Percentiles rank a stretch among this genome's conserved stretches.
Conservation (phyloP, 2,329 filamentous ascomycete genomes). For the Ceratocystis alfenasii region DNA sequence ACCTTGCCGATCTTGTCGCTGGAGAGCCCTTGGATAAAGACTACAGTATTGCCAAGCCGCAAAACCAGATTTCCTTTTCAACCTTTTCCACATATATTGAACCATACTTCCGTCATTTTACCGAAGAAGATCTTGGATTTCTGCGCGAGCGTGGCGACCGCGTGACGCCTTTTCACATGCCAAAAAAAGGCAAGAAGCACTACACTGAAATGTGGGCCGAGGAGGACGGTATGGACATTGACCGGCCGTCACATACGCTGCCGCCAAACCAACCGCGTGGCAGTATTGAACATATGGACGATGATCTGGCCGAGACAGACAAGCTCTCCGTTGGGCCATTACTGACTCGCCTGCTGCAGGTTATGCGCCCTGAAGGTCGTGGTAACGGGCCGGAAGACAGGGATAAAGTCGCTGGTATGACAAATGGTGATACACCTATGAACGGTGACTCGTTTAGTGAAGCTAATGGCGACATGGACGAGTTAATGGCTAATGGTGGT, state of each 20-base stretch:
- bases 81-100: constrained; percentile 91
- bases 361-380: constrained; percentile 65
- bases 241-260: constrained; percentile 58
- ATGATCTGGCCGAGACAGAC: constrained; percentile 77
- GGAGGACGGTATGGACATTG: constrained; percentile 69
- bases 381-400: constrained; percentile 42
- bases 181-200: constrained; percentile 68
- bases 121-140: constrained; percentile 89
- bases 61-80: constrained; percentile 83
- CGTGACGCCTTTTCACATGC: constrained; percentile 70
- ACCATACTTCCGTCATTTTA: constrained; percentile 77
- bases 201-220: constrained; percentile 90
- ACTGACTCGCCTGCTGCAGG: constrained; percentile 66
- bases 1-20: constrained; percentile 73
- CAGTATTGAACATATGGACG: constrained; percentile 73
- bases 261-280: constrained; percentile 74
- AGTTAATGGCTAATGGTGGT: background rate
- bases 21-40: constrained; percentile 87
- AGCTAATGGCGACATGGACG: constrained; percentile 34
- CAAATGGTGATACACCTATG: constrained; percentile 34
- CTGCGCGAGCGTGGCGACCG: constrained; percentile 82
- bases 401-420: constrained; percentile 31
- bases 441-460: constrained; percentile 18
- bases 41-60: constrained; percentile 86
- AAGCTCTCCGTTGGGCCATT: constrained; percentile 79